Conservation (phyloP, 1,284 basidiomycete genomes). For the Volvariella volvacea region DNA sequence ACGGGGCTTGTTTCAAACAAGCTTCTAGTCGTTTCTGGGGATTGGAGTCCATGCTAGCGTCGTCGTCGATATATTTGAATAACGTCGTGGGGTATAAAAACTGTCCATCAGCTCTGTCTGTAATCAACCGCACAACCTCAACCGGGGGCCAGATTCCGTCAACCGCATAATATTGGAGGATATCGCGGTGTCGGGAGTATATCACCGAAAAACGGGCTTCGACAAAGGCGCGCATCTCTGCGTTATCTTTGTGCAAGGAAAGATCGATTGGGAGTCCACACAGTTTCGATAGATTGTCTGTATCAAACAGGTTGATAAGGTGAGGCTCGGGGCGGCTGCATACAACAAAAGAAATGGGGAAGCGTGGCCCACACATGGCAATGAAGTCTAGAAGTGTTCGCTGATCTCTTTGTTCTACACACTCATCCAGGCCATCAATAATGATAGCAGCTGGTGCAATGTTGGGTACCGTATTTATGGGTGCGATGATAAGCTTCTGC, state of each 20-base stretch:
- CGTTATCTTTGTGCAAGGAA: too few species aligned
- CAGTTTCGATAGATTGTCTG: not conserved
- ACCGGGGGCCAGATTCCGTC: slow-evolving; percentile 10
- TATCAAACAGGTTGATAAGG: not conserved
- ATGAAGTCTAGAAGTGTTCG: not conserved
- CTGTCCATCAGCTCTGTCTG: slow-evolving; percentile 10
- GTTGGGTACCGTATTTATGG: not conserved
- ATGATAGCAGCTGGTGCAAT: not conserved
- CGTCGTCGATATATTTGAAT: slow-evolving; percentile 10
- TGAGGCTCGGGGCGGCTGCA: not conserved
- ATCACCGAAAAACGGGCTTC: too few species aligned
- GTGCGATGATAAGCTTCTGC: not conserved
- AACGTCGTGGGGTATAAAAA: slow-evolving; percentile 11
- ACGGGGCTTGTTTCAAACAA: too few species aligned
- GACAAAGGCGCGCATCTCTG: too few species aligned
- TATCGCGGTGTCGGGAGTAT: too few species aligned
- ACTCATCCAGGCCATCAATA: slow-evolving; percentile 1
- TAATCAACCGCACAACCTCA: slow-evolving; percentile 10
- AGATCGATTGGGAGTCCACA: too few species aligned
- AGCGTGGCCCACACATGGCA: not conserved
- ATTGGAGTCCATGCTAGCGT: not conserved
- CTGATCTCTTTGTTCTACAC: not conserved
- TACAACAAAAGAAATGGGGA: not conserved
- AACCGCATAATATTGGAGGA: not conserved
- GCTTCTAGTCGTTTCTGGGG: too few species aligned